Evolutionary conservation across 1,284 basidiomycete genomes (phyloP).

Genomic region (Trichosporon coremiiforme): DNA sequence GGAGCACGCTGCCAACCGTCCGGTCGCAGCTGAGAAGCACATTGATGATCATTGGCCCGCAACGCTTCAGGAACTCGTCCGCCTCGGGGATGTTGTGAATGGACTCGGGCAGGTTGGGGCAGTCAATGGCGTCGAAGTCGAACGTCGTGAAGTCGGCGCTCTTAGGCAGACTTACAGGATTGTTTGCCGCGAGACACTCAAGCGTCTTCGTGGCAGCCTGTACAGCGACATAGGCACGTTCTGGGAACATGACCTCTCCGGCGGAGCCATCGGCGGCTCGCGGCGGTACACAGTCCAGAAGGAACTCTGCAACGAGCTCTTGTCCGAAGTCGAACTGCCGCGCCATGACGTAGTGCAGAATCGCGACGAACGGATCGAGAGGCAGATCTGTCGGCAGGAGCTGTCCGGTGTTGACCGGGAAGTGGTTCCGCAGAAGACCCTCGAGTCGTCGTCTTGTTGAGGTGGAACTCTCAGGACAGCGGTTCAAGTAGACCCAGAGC

Average conservation of each 20-base stretch:
- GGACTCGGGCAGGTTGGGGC: slow-evolving; percentile 2
- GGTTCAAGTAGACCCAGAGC: slow-evolving; percentile 91
- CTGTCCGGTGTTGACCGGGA: slow-evolving; percentile 68
- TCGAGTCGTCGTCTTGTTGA: slow-evolving; percentile 79
- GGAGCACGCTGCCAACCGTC: slow-evolving; percentile 71
- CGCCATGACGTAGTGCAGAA: slow-evolving; percentile 79
- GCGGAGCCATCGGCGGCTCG: slow-evolving; percentile 51
- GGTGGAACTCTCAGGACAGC: slow-evolving; percentile 81
- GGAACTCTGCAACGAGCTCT: slow-evolving; percentile 75
- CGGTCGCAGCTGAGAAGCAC: slow-evolving; percentile 70
- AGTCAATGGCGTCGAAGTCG: slow-evolving; percentile 48
- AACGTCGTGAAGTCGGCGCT: slow-evolving; percentile 68
- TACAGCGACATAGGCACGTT: slow-evolving; percentile 73
- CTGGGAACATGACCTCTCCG: slow-evolving; percentile 63
- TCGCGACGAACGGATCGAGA: slow-evolving; percentile 73
- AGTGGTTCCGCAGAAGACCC: slow-evolving; percentile 72
- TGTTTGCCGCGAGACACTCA: slow-evolving; percentile 71
- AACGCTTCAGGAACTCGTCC: slow-evolving; percentile 72
- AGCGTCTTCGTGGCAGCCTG: slow-evolving; percentile 77
- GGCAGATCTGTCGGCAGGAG: slow-evolving; percentile 74
- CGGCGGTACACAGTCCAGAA: slow-evolving; percentile 65
- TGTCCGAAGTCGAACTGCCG: slow-evolving; percentile 84
- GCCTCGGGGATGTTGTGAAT: slow-evolving; percentile 65
- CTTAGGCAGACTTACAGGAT: slow-evolving; percentile 73
- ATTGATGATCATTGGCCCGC: slow-evolving; percentile 65